Evolutionary conservation across 768 basidiomycete genomes (phyloP).

Genomic region (Coprinopsis marcescibilis): DNA sequence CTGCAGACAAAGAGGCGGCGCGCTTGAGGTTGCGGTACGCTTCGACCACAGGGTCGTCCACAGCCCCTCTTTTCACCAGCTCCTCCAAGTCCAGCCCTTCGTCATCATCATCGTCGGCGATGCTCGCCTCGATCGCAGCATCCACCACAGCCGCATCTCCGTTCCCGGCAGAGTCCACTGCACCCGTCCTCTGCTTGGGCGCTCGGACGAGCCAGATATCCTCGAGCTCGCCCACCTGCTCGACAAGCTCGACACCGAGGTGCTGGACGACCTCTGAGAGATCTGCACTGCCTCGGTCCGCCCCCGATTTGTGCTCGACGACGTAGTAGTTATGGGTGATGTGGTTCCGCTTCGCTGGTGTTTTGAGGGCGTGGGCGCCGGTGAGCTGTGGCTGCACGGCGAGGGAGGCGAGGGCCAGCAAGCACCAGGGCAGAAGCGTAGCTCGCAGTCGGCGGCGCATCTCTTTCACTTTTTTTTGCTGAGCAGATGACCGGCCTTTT

Average conservation of each 20-base stretch:
- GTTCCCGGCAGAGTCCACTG: background rate
- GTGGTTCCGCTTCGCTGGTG: constrained; percentile 48
- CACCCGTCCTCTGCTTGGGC: constrained; percentile 36
- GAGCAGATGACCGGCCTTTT: too few relatives aligned
- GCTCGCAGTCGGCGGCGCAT: too few relatives aligned
- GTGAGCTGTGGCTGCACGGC: constrained; percentile 10
- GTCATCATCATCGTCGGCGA: background rate
- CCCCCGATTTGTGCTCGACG: constrained; percentile 50
- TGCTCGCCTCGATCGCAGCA: background rate
- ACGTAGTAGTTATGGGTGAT: constrained; percentile 77
- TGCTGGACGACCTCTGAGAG: constrained; percentile 49
- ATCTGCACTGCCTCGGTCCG: constrained; percentile 46
- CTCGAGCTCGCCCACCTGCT: constrained; percentile 75
- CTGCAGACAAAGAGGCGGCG: constrained; percentile 19
- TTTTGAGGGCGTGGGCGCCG: constrained; percentile 19
- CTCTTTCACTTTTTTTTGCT: too few relatives aligned
- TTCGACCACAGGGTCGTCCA: constrained; percentile 32
- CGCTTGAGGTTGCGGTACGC: constrained; percentile 40
- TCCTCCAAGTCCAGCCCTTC: background rate
- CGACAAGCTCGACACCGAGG: constrained; percentile 80
- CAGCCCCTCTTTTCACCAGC: constrained; percentile 21
- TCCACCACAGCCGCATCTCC: background rate
- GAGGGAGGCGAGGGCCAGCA: constrained; percentile 17
- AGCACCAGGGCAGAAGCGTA: constrained; percentile 19
- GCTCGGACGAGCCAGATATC: constrained; percentile 80